Percentiles rank a stretch among this genome's conserved stretches.
Conservation (phyloP, 1,284 basidiomycete species). For the Somion occarium region DNA sequence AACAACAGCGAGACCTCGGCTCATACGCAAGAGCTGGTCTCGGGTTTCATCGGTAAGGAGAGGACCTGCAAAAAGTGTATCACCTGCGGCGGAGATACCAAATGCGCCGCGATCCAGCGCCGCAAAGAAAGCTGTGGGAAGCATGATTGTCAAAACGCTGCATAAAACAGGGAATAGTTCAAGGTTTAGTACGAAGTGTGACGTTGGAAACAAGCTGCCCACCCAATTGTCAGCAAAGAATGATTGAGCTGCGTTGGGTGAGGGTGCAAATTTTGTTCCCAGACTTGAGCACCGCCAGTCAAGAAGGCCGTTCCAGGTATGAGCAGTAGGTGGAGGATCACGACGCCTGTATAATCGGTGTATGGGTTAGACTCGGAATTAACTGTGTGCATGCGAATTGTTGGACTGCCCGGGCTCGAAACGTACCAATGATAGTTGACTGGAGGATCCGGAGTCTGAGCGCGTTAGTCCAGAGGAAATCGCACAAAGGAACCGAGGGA, state of each 20-base stretch:
- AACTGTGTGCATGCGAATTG: neutral
- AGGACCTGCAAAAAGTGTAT: slow-evolving; percentile 10
- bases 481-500: slow-evolving; percentile 10
- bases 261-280: slow-evolving; percentile 44
- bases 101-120: slow-evolving; percentile 43
- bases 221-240: slow-evolving; percentile 64
- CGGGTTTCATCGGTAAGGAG: slow-evolving; percentile 38
- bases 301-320: slow-evolving; percentile 59
- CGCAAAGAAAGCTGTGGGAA: slow-evolving; percentile 64
- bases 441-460: slow-evolving; percentile 49
- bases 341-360: slow-evolving; percentile 39
- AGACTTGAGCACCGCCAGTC: slow-evolving; percentile 52
- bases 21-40: slow-evolving; percentile 48
- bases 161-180: neutral
- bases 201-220: slow-evolving; percentile 2
- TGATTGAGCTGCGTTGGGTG: slow-evolving; percentile 59
- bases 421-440: slow-evolving; percentile 51
- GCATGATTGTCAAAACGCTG: slow-evolving; percentile 56
- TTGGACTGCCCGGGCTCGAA: neutral
- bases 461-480: slow-evolving; percentile 4
- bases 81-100: slow-evolving; percentile 18
- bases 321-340: slow-evolving; percentile 56
- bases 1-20: slow-evolving; percentile 56
- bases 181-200: neutral
- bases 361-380: neutral